Conservation (phyloP, 2,329 filamentous ascomycete genomes). For the Ceratocystiopsis minuta region DNA sequence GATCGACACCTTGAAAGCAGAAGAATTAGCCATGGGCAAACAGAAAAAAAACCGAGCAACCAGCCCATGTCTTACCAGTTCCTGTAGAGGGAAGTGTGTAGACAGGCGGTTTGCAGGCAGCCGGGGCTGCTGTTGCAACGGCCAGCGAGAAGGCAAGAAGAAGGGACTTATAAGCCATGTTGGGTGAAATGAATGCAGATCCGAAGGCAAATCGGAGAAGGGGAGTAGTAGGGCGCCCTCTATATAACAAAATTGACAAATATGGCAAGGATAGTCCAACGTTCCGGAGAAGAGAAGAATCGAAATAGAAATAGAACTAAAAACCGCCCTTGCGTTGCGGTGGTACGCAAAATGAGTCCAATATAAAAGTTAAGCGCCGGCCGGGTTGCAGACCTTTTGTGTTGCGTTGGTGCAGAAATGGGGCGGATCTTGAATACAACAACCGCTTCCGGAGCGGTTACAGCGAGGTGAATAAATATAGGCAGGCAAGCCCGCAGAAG, state of each 20-base stretch:
- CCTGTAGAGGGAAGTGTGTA: conserved; percentile 14
- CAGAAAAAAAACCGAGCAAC: neutral
- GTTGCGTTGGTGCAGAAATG: neutral
- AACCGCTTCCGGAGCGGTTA: conserved; percentile 2
- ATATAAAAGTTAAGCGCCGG: conserved; percentile 5
- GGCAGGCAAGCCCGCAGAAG: neutral
- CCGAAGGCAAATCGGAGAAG: neutral
- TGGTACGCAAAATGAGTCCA: conserved; percentile 2
- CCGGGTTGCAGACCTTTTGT: conserved; percentile 1
- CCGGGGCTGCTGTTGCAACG: conserved; percentile 5
- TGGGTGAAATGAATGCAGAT: conserved; percentile 1
- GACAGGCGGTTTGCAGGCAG: conserved; percentile 7
- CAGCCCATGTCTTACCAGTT: conserved; percentile 14
- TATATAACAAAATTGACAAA: conserved; percentile 1
- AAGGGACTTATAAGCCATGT: conserved; percentile 3
- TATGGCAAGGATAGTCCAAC: neutral
- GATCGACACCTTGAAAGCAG: conserved; percentile 19
- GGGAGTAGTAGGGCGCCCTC: neutral
- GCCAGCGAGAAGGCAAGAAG: conserved; percentile 7
- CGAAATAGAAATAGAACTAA: neutral
- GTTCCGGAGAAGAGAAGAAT: neutral
- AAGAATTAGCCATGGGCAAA: neutral
- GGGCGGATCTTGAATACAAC: conserved; percentile 1
- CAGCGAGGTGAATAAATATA: neutral
- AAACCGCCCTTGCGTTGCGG: too few relatives aligned